Conservation (phyloP, 371 early-diverging fungal species). For the Mortierella polycephala region DNA sequence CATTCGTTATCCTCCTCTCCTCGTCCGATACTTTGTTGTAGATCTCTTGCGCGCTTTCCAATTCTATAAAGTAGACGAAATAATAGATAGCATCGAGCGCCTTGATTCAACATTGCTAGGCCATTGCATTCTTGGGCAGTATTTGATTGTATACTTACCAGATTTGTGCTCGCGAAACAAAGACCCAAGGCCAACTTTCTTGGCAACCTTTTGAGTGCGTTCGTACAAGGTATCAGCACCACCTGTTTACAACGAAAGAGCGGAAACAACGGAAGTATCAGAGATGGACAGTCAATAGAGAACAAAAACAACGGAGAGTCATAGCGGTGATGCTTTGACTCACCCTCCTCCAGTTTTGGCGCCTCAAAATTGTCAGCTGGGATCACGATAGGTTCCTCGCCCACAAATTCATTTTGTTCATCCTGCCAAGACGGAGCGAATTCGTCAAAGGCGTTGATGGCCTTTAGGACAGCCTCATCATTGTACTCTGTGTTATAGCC, state of each 20-base stretch:
- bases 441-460: conserved; percentile 18
- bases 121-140: not conserved
- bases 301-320: not conserved
- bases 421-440: conserved; percentile 29
- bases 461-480: conserved; percentile 38
- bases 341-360: not conserved
- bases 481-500: conserved; percentile 40
- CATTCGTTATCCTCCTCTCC: conserved; percentile 50
- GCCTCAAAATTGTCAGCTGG: conserved; percentile 14
- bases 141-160: not conserved
- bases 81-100: not conserved
- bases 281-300: not conserved
- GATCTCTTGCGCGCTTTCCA: conserved; percentile 55
- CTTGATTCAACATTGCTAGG: not conserved
- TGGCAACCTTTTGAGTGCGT: conserved; percentile 9
- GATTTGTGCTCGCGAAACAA: conserved; percentile 21
- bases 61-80: conserved; percentile 5
- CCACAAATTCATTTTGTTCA: conserved; percentile 28
- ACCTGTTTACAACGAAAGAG: not conserved
- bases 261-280: not conserved
- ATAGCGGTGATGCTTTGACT: not conserved
- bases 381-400: conserved; percentile 14
- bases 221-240: not conserved
- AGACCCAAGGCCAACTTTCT: conserved; percentile 21
- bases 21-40: conserved; percentile 58